Evolutionary conservation across 1,284 basidiomycete genomes (phyloP).

Genomic region (Pyrrhoderma noxium): DNA sequence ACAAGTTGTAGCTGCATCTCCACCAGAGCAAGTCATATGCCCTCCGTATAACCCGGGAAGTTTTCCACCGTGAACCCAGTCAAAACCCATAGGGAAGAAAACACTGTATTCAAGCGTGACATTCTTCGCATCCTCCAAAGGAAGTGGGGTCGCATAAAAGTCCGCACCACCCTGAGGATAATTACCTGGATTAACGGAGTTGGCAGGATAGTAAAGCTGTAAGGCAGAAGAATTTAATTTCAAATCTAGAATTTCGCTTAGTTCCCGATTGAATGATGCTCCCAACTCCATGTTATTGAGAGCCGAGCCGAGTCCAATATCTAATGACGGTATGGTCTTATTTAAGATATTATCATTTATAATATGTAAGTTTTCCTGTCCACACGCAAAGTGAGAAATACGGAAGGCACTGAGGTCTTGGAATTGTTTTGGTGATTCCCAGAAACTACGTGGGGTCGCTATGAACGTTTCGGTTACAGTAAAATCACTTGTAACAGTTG

Average conservation of each 20-base stretch:
- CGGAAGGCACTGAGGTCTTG: slow-evolving; percentile 55
- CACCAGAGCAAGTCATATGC: slow-evolving; percentile 58
- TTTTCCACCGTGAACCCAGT: slow-evolving; percentile 66
- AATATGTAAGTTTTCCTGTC: slow-evolving; percentile 50
- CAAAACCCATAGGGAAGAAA: slow-evolving; percentile 24
- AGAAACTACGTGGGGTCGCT: slow-evolving; percentile 29
- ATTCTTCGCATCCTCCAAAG: slow-evolving; percentile 20
- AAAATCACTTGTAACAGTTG: slow-evolving; percentile 27
- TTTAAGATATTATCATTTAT: slow-evolving; percentile 16
- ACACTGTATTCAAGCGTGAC: slow-evolving; percentile 24
- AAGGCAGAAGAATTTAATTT: slow-evolving; percentile 27
- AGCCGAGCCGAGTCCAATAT: not conserved
- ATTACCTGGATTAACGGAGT: slow-evolving; percentile 25
- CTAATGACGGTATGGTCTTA: not conserved
- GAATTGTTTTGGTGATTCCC: slow-evolving; percentile 47
- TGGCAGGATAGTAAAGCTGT: slow-evolving; percentile 24
- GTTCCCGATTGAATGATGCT: not conserved
- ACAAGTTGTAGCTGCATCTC: slow-evolving; percentile 52
- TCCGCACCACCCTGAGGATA: slow-evolving; percentile 26
- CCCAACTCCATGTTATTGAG: not conserved
- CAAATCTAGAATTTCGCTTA: not conserved
- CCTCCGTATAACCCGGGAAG: slow-evolving; percentile 70
- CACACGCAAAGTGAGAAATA: slow-evolving; percentile 48
- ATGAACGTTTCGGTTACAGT: slow-evolving; percentile 13
- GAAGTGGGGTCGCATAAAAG: slow-evolving; percentile 23